phyloP scores from a whole-genome alignment of 2,329 filamentous ascomycete species.

The Pestalotiopsis fici region DNA sequence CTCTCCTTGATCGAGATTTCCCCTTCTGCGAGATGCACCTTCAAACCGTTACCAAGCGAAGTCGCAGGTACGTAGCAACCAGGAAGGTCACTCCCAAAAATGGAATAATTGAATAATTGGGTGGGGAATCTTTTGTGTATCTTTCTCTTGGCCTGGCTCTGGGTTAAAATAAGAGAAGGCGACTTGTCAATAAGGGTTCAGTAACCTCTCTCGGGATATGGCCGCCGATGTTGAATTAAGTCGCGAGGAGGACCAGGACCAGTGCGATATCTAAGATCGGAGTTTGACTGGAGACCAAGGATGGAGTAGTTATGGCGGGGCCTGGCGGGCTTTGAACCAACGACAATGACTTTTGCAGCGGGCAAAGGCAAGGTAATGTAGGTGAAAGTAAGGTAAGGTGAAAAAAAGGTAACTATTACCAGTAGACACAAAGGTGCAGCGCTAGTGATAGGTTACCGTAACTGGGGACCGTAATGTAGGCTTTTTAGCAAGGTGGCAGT shows the following conservation, averaged over 20 bases:
- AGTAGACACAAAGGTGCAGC: neutral
- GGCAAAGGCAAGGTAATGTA: neutral
- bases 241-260: slow-evolving; percentile 8
- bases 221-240: neutral
- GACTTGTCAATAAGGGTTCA: slow-evolving; percentile 5
- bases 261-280: neutral
- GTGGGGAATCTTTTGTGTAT: slow-evolving; percentile 18
- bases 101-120: slow-evolving; percentile 16
- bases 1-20: too few relatives aligned
- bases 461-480: neutral
- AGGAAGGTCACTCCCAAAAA: slow-evolving; percentile 12
- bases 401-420: neutral
- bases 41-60: neutral
- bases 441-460: neutral
- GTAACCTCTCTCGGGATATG: slow-evolving; percentile 5
- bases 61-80: neutral
- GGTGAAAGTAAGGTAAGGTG: neutral
- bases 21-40: too few relatives aligned
- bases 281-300: slow-evolving; percentile 1
- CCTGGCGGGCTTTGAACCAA: neutral
- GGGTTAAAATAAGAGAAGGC: neutral
- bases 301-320: slow-evolving; percentile 2
- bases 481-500: neutral
- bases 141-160: neutral
- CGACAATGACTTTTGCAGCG: neutral